Conservation (phyloP, 768 basidiomycete species). For the Butyriboletus loyo region DNA sequence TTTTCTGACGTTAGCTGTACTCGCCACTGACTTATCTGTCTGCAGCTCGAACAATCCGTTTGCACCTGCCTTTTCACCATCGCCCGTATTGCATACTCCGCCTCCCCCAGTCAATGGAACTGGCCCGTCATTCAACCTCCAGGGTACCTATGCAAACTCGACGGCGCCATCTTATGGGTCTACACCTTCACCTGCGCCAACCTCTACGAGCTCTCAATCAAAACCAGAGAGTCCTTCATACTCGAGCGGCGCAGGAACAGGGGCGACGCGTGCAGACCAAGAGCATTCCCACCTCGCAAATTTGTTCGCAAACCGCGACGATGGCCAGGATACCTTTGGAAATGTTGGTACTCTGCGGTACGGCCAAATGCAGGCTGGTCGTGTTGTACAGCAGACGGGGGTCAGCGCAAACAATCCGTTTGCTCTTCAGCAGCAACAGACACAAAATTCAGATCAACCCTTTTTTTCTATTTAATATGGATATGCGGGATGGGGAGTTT, state of each 20-base stretch:
- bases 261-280: slow-evolving; percentile 55
- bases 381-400: slow-evolving; percentile 47
- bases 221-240: slow-evolving; percentile 34
- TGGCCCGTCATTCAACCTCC: slow-evolving; percentile 62
- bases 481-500: background rate
- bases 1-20: background rate
- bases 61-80: slow-evolving; percentile 43
- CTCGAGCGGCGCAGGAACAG: slow-evolving; percentile 13
- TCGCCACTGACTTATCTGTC: slow-evolving; percentile 24
- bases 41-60: slow-evolving; percentile 94
- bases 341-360: slow-evolving; percentile 80
- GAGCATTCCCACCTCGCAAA: slow-evolving; percentile 71
- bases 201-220: slow-evolving; percentile 35
- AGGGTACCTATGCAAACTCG: slow-evolving; percentile 61
- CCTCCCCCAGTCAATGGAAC: slow-evolving; percentile 32
- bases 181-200: slow-evolving; percentile 43
- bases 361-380: slow-evolving; percentile 56
- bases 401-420: slow-evolving; percentile 61
- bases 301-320: slow-evolving; percentile 85
- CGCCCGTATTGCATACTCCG: slow-evolving; percentile 34
- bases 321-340: slow-evolving; percentile 94
- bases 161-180: slow-evolving; percentile 28
- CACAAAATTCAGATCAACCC: slow-evolving; percentile 61
- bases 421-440: slow-evolving; percentile 51
- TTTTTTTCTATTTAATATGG: slow-evolving; percentile 67